Evolutionary conservation across 2,329 filamentous ascomycete species (phyloP).

Genomic region (Diaporthe aspalathi): DNA sequence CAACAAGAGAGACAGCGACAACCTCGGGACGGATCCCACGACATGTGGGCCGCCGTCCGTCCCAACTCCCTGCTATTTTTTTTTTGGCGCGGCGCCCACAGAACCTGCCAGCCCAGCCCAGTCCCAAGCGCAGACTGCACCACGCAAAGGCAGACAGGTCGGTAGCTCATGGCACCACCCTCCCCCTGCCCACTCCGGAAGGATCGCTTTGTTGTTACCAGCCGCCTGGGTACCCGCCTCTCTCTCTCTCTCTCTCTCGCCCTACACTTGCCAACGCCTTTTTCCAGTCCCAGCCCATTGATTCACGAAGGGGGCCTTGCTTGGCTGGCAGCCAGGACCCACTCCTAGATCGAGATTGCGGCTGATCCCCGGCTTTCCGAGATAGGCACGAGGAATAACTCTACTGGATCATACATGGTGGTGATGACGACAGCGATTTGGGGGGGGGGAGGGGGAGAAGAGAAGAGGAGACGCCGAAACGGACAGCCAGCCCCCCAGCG

Average conservation of each 20-base stretch:
- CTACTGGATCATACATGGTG: not conserved
- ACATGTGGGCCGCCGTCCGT: not conserved
- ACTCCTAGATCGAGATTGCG: constrained; percentile 1
- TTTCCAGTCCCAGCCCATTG: too few species aligned
- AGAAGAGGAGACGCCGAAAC: not conserved
- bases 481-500: not conserved
- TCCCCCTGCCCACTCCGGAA: not conserved
- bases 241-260: not conserved
- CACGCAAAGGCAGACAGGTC: too few species aligned
- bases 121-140: too few species aligned
- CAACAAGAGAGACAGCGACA: not conserved
- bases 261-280: not conserved
- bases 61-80: not conserved
- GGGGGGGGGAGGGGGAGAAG: too few species aligned
- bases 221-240: constrained; percentile 13
- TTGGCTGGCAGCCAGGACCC: not conserved
- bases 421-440: not conserved
- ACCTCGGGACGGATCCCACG: constrained; percentile 24
- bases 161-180: too few species aligned
- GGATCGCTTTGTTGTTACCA: constrained; percentile 8
- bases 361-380: constrained; percentile 8
- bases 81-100: constrained; percentile 20
- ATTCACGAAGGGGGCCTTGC: not conserved
- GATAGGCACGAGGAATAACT: not conserved
- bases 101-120: constrained; percentile 19